Evolutionary conservation across 2,329 filamentous ascomycete genomes (phyloP), one percentile per base, ranked within the genome.

Genomic region (Pseudogymnoascus sp.): DNA sequence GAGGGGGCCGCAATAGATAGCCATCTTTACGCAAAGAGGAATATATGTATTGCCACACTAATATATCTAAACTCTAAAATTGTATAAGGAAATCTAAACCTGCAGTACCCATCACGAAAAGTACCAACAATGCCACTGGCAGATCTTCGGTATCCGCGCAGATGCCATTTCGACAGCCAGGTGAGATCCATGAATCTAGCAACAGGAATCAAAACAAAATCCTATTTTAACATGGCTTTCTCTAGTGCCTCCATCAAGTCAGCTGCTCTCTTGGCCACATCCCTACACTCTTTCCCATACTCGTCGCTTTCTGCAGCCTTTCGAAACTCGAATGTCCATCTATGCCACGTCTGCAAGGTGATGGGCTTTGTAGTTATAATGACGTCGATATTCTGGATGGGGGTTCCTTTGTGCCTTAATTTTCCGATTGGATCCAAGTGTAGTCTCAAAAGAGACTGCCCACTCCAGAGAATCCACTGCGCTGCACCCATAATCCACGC

Each of bases 211-310:
- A 48, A 13, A 23, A 13, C 28, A 21, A 23, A n/a, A 31, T 34
- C 11, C 23, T 51, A 36, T 28, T 63, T 51, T 23, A 36, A 10
- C 62, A 63, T 54, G 34, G 45, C 41, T 21, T 65, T 23, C 13
- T 37, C n/a, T 14, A 54, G 37, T 39, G 21, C 41, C 54, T 63
- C 41, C 21, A 31, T 31, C 19, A 65, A 37, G 62, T 65, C 21
- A 54, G 41, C 34, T 63, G 63, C 61, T 65, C 37, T 21, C 21
- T 19, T 28, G 2, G 25, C 61, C n/a, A 37, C 37, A 37, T 13
- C 37, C 62, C 21, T 61, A 39, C 31, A 41, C 14, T 25, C 36
- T 19, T 25, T 25, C 21, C 31, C 21, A 13, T 28, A n/a, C 16
- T 37, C 34, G 31, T 39, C 13, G 8, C 5, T 6, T 11, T 39